Evolutionary conservation across 2,329 filamentous ascomycete genomes (phyloP).

Genomic region (Trichoderma breve): DNA sequence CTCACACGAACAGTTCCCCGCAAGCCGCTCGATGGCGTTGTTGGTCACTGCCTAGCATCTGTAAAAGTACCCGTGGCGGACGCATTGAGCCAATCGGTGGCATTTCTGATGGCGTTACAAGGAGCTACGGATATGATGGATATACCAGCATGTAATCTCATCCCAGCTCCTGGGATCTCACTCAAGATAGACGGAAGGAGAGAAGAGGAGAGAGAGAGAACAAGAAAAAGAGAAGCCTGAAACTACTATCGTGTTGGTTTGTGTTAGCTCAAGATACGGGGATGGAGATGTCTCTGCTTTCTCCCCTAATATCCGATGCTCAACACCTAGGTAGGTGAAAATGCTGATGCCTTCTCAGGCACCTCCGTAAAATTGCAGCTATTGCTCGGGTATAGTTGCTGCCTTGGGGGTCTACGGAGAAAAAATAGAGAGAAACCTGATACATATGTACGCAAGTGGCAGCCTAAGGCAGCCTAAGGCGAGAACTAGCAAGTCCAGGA

Average conservation of each 20-base stretch:
- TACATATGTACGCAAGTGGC: neutral
- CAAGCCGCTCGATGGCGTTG: neutral
- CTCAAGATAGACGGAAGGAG: neutral
- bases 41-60: neutral
- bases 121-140: neutral
- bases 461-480: neutral
- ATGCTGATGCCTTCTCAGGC: conserved; percentile 12
- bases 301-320: neutral
- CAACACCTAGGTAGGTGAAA: neutral
- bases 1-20: neutral
- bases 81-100: neutral
- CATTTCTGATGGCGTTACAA: neutral
- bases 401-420: neutral
- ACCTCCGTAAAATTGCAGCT: neutral
- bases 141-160: neutral
- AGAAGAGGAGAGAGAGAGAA: neutral
- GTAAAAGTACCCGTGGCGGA: neutral
- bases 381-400: neutral
- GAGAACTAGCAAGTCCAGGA: neutral
- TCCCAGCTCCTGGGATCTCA: neutral
- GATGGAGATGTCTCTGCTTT: neutral
- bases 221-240: neutral
- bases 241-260: neutral
- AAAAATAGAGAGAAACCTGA: neutral
- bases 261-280: neutral